Percentiles rank a stretch among this genome's conserved stretches.
Evolutionary conservation across 768 basidiomycete genomes (phyloP).

Genomic region (Suillus spraguei): DNA sequence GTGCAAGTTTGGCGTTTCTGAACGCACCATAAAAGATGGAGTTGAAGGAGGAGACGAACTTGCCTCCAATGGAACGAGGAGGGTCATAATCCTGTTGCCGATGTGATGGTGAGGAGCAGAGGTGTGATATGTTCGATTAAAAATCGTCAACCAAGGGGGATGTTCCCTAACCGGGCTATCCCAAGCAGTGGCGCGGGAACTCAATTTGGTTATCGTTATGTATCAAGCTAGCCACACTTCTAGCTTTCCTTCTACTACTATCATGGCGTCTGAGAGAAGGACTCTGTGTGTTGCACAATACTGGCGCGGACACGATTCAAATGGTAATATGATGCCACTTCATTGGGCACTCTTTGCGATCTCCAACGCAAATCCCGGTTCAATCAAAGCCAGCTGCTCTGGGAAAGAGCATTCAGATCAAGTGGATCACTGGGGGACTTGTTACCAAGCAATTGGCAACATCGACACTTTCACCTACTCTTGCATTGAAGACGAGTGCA

Average conservation of each 20-base stretch:
- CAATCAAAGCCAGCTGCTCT: conserved; percentile 22
- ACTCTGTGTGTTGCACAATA: conserved; percentile 33
- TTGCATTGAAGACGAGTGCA: conserved; percentile 28
- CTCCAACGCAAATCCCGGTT: conserved; percentile 24
- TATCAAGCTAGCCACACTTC: neutral
- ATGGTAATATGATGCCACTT: conserved; percentile 28
- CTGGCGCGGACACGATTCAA: conserved; percentile 25
- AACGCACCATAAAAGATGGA: conserved; percentile 56
- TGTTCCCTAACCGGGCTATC: conserved; percentile 19
- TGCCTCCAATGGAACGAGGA: conserved; percentile 62
- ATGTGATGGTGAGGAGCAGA: conserved; percentile 26
- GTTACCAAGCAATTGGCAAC: conserved; percentile 32
- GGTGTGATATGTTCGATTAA: conserved; percentile 22
- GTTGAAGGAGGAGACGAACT: conserved; percentile 46
- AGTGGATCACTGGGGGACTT: conserved; percentile 34
- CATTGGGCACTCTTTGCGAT: conserved; percentile 35
- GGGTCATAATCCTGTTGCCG: conserved; percentile 50
- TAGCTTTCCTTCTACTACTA: neutral
- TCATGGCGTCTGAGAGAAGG: conserved; percentile 23
- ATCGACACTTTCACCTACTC: conserved; percentile 32
- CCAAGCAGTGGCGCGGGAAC: conserved; percentile 35
- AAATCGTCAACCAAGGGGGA: conserved; percentile 21
- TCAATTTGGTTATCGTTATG: neutral
- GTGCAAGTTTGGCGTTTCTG: conserved; percentile 49
- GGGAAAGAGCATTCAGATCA: conserved; percentile 25